phyloP scores from a whole-genome alignment of 164 flowering plant species.

The Kalanchoe fedtschenkoi region DNA sequence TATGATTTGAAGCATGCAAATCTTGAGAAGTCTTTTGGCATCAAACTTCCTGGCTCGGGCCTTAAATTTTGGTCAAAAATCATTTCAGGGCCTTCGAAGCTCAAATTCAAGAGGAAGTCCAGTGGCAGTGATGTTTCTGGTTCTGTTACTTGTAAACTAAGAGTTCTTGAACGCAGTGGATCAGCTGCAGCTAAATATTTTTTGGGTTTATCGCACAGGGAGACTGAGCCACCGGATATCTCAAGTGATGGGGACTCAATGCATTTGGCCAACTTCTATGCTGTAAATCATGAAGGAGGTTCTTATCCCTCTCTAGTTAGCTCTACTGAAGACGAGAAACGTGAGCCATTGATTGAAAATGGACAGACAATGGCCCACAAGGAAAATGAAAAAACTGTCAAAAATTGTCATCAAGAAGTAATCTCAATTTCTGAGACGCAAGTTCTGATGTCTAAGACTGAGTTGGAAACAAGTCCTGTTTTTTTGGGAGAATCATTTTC shows the following conservation, averaged over 20 bases:
- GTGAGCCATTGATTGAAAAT: conserved; percentile 10
- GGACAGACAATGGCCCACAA: conserved; percentile 9
- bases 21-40: conserved; percentile 76
- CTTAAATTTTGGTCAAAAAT: conserved; percentile 54
- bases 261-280: conserved; percentile 15
- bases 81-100: conserved; percentile 31
- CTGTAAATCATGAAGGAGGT: conserved; percentile 15
- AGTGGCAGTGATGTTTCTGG: conserved; percentile 29
- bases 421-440: conserved; percentile 10
- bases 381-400: conserved; percentile 11
- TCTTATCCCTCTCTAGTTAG: conserved; percentile 7
- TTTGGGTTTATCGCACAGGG: conserved; percentile 22
- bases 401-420: conserved; percentile 8
- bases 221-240: conserved; percentile 19
- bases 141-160: conserved; percentile 36
- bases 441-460: conserved; percentile 10
- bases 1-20: conserved; percentile 75
- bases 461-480: conserved; percentile 8
- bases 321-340: conserved; percentile 9
- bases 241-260: conserved; percentile 18
- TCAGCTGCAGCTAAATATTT: conserved; percentile 55
- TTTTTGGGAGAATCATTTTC: conserved; percentile 9
- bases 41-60: conserved; percentile 39
- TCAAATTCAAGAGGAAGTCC: conserved; percentile 48
- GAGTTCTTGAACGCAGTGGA: conserved; percentile 78